phyloP scores from a whole-genome alignment of 106 monocot genomes.

The Dactylorhiza incarnata region DNA sequence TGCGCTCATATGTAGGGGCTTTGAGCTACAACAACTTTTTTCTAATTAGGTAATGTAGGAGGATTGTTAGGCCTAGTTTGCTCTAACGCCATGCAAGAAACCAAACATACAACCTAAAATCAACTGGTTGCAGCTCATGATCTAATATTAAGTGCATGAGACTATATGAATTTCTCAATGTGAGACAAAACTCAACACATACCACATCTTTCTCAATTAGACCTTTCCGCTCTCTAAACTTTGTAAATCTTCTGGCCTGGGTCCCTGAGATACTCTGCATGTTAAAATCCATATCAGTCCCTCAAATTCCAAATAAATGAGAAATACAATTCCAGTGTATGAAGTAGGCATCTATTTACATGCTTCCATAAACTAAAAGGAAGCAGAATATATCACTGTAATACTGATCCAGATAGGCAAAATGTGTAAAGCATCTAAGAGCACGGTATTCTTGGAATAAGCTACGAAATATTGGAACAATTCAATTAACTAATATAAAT shows the following conservation, averaged over 20 bases:
- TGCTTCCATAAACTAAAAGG: background rate
- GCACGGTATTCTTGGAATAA: background rate
- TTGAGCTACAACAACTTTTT: too few relatives aligned
- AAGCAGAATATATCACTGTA: background rate
- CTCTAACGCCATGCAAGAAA: too few relatives aligned
- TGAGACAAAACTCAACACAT: background rate
- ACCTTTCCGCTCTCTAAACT: conserved; percentile 82
- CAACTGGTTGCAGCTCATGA: too few relatives aligned
- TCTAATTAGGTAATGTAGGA: too few relatives aligned
- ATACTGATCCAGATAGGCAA: background rate
- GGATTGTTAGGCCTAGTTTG: too few relatives aligned
- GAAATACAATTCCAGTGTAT: background rate
- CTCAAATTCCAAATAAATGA: background rate
- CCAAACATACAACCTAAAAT: too few relatives aligned
- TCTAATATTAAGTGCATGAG: too few relatives aligned
- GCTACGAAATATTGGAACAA: background rate
- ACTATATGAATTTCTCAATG: too few relatives aligned
- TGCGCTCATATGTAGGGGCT: too few relatives aligned
- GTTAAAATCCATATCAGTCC: background rate
- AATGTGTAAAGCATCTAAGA: background rate
- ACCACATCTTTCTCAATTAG: conserved; percentile 99
- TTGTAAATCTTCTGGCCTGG: conserved; percentile 93
- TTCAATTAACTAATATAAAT: background rate
- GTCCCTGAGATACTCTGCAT: conserved; percentile 66
- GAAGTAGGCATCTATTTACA: background rate